Evolutionary conservation across 352 stramenopile species (phyloP).

Genomic region (Phytophthora boehmeriae): DNA sequence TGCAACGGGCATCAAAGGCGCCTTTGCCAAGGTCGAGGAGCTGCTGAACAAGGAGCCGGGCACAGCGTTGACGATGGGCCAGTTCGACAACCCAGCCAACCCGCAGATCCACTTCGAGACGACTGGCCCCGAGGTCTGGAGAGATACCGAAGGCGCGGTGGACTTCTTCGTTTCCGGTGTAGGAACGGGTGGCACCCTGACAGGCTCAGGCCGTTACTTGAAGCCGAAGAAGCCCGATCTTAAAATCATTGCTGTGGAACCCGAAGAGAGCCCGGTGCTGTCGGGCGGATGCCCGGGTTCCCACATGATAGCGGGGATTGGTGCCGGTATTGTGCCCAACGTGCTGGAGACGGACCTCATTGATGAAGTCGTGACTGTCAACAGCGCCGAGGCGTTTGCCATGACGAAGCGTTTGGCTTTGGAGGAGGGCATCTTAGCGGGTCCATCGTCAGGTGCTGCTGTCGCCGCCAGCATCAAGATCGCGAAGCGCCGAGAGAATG

Average conservation of each 20-base stretch:
- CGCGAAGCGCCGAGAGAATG: constrained; percentile 73
- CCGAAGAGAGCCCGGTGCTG: constrained; percentile 70
- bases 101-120: background rate
- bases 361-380: constrained; percentile 84
- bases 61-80: background rate
- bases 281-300: constrained; percentile 67
- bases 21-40: constrained; percentile 1
- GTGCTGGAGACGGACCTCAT: constrained; percentile 79
- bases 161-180: constrained; percentile 46
- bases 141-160: background rate
- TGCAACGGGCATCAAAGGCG: constrained; percentile 15
- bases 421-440: constrained; percentile 79
- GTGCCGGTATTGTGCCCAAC: constrained; percentile 68
- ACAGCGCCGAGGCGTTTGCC: constrained; percentile 71
- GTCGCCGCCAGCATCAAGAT: constrained; percentile 77
- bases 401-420: constrained; percentile 79
- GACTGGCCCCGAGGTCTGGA: constrained; percentile 2
- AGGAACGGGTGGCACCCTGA: constrained; percentile 83
- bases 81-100: constrained; percentile 3
- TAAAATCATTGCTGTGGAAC: constrained; percentile 77
- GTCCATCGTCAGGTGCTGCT: constrained; percentile 78
- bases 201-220: constrained; percentile 74
- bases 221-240: constrained; percentile 82
- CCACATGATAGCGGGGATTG: constrained; percentile 82
- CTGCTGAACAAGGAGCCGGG: background rate